Percentiles rank a stretch among this genome's conserved stretches.
These are phyloP conservation scores for Kazachstania sp. DNA, from an alignment of 1,139 yeast species.

Conservation along the genomic window DNA sequence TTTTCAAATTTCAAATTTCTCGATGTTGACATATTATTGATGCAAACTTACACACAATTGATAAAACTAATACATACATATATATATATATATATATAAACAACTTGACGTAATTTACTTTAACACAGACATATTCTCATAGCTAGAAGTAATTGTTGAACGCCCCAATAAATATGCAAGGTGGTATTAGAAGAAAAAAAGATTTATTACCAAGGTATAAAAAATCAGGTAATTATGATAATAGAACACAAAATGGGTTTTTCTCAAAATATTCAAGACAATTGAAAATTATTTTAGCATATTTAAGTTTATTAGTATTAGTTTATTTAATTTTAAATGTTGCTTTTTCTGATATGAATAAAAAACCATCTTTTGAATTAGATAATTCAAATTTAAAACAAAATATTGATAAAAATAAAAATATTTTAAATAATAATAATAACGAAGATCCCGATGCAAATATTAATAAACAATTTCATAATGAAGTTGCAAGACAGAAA, in stretches of 20 bases:
- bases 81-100: too few relatives aligned
- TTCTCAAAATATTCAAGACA: slow-evolving; percentile 37
- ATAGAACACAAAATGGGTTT: slow-evolving; percentile 9
- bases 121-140: too few relatives aligned
- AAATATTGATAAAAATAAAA: background rate
- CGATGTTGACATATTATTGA: too few relatives aligned
- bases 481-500: slow-evolving; percentile 27
- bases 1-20: too few relatives aligned
- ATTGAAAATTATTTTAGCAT: slow-evolving; percentile 33
- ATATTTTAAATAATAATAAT: background rate
- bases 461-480: slow-evolving; percentile 19
- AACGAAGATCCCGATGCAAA: background rate
- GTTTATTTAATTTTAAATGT: slow-evolving; percentile 30
- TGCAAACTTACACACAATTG: too few relatives aligned
- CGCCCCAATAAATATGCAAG: slow-evolving; percentile 27
- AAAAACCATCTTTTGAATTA: slow-evolving; percentile 21
- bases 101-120: too few relatives aligned
- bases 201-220: slow-evolving; percentile 29
- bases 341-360: slow-evolving; percentile 13
- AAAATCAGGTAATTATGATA: slow-evolving; percentile 6
- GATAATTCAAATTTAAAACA: slow-evolving; percentile 9
- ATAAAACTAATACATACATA: too few relatives aligned
- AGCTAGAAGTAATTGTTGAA: too few relatives aligned
- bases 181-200: slow-evolving; percentile 29
- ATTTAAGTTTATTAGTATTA: slow-evolving; percentile 29